These are phyloP conservation scores for Termitomyces sp. DNA, from an alignment of 768 basidiomycete species.

Conservation along the genomic window DNA sequence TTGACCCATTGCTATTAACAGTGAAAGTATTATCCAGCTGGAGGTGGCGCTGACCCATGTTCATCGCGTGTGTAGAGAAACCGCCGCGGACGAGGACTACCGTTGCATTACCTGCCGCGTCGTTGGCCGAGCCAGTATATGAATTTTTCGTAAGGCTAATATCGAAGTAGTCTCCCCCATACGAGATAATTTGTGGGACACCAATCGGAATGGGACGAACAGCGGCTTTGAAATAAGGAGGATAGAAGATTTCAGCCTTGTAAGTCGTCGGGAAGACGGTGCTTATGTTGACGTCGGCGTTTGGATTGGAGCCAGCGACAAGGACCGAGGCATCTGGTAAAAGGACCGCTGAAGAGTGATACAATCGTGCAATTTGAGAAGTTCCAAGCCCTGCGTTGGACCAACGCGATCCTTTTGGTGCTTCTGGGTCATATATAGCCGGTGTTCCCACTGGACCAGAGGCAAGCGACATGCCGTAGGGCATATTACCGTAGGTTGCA, in stretches of 20 bases:
- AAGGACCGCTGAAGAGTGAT: slow-evolving; percentile 78
- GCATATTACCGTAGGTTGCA: slow-evolving; percentile 43
- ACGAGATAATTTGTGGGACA: slow-evolving; percentile 65
- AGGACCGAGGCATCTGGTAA: slow-evolving; percentile 80
- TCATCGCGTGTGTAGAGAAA: slow-evolving; percentile 81
- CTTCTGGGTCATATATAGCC: slow-evolving; percentile 63
- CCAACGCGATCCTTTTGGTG: slow-evolving; percentile 58
- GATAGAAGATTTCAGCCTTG: slow-evolving; percentile 85
- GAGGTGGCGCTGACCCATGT: slow-evolving; percentile 78
- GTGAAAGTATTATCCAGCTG: slow-evolving; percentile 85
- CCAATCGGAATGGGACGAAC: slow-evolving; percentile 68
- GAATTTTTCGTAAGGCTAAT: slow-evolving; percentile 63
- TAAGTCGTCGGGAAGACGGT: slow-evolving; percentile 73
- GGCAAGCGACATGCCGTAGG: slow-evolving; percentile 55
- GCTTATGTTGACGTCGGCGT: slow-evolving; percentile 69
- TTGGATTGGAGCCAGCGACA: slow-evolving; percentile 90
- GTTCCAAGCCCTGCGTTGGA: slow-evolving; percentile 49
- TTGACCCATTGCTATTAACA: slow-evolving; percentile 70
- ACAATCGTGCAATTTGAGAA: slow-evolving; percentile 62
- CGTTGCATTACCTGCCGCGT: slow-evolving; percentile 67
- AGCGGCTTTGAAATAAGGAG: slow-evolving; percentile 74
- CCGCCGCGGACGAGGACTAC: slow-evolving; percentile 79
- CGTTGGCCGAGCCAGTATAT: slow-evolving; percentile 61
- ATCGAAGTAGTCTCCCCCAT: slow-evolving; percentile 81
- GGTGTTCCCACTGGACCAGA: slow-evolving; percentile 62